Evolutionary conservation across 129 eudicot species (phyloP).

Genomic region (Mikania micrantha): DNA sequence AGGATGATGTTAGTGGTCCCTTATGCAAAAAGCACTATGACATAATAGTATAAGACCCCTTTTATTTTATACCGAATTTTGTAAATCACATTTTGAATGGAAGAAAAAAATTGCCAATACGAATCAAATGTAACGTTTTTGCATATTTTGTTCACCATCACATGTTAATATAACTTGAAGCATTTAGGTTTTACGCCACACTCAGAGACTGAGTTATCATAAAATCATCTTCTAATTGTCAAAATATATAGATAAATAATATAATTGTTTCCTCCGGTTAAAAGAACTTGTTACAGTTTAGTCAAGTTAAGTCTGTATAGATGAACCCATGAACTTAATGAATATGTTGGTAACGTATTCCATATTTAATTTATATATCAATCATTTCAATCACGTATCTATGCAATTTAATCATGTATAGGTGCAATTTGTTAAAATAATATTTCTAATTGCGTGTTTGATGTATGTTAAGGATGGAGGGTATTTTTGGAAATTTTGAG

Average conservation of each 20-base stretch:
- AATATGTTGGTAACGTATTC: not conserved
- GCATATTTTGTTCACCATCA: not conserved
- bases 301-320: no score
- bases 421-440: not conserved
- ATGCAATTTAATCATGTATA: no score
- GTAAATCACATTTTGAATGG: no score
- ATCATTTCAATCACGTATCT: not conserved
- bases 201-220: no score
- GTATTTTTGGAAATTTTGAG: not conserved
- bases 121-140: not conserved
- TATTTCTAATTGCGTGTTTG: not conserved
- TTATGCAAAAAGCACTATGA: not conserved
- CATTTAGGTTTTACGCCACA: no score
- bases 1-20: not conserved
- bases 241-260: not conserved
- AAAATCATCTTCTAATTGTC: no score
- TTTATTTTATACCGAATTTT: not conserved
- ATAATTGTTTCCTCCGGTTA: no score
- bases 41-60: constrained; percentile 3
- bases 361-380: not conserved
- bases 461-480: not conserved
- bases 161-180: not conserved
- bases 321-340: not conserved
- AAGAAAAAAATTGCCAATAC: no score
- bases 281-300: no score